Conservation (phyloP, 768 basidiomycete genomes). For the Boletus barrowsii region DNA sequence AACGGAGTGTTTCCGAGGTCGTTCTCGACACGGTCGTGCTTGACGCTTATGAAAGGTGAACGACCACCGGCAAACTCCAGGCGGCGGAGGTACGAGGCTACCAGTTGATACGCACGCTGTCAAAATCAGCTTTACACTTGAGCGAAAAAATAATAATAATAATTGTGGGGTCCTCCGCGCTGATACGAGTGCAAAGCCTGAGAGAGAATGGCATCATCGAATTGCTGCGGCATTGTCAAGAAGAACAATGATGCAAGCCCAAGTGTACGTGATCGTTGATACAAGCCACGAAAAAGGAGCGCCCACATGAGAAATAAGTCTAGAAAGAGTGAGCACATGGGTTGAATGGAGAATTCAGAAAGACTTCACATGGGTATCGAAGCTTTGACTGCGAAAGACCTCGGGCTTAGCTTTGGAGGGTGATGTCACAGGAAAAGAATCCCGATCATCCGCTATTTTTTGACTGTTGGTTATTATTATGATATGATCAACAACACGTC, state of each 20-base stretch:
- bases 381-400: conserved; percentile 19
- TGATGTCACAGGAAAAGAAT: conserved; percentile 20
- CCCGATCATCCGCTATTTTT: neutral
- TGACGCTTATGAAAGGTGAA: conserved; percentile 1
- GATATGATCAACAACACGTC: neutral
- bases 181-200: conserved; percentile 24
- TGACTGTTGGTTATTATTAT: conserved; percentile 5
- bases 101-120: conserved; percentile 24
- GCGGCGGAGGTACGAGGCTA: conserved; percentile 10
- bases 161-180: conserved; percentile 6
- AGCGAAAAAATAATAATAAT: conserved; percentile 4
- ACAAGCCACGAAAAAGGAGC: conserved; percentile 13
- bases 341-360: conserved; percentile 4
- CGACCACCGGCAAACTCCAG: conserved; percentile 13
- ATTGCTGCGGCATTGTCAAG: conserved; percentile 11
- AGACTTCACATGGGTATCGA: conserved; percentile 16
- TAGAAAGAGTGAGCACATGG: conserved; percentile 7
- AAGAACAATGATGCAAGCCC: conserved; percentile 2
- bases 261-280: conserved; percentile 28
- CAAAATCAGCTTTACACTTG: conserved; percentile 9
- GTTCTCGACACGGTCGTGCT: conserved; percentile 13
- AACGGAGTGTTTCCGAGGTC: conserved; percentile 3
- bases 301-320: conserved; percentile 25
- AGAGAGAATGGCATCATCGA: conserved; percentile 13
- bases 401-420: conserved; percentile 18